Conservation (phyloP, 495 filamentous ascomycete species). For the Echria macrotheca region DNA sequence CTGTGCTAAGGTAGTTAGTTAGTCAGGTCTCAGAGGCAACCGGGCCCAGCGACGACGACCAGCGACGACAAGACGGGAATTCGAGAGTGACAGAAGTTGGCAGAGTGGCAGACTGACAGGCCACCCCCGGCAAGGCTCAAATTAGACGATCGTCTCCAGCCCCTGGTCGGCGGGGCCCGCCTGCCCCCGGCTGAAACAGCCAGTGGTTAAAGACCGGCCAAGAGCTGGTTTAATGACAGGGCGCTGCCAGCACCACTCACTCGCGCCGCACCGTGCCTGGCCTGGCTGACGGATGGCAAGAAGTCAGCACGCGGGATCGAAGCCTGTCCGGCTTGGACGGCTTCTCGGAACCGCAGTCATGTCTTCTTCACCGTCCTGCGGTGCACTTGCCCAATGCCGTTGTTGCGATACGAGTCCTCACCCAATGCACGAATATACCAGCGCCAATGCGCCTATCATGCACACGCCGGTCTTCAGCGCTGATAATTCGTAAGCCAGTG, state of each 20-base stretch:
- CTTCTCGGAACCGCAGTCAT: constrained; percentile 9
- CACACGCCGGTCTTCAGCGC: too few relatives aligned
- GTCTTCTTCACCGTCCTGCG: constrained; percentile 6
- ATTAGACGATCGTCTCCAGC: constrained; percentile 25
- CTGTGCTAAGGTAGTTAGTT: too few relatives aligned
- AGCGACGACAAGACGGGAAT: constrained; percentile 10
- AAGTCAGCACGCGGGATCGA: constrained; percentile 1
- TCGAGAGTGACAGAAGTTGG: constrained; percentile 15
- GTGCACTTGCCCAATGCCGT: too few relatives aligned
- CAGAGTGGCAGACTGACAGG: too few relatives aligned
- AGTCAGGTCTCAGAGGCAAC: too few relatives aligned
- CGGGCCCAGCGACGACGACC: background rate
- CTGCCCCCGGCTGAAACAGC: constrained; percentile 30
- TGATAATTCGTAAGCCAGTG: background rate
- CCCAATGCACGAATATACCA: too few relatives aligned
- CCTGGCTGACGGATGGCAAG: background rate
- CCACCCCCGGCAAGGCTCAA: constrained; percentile 21
- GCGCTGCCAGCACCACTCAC: too few relatives aligned
- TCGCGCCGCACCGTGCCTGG: background rate
- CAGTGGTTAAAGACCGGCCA: constrained; percentile 25
- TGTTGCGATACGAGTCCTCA: too few relatives aligned
- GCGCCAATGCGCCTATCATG: too few relatives aligned
- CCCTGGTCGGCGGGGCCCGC: constrained; percentile 23
- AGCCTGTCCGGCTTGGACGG: constrained; percentile 5
- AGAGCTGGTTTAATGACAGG: constrained; percentile 24